Evolutionary conservation across 2,329 filamentous ascomycete species (phyloP).

Genomic region (Aspergillus piperis): DNA sequence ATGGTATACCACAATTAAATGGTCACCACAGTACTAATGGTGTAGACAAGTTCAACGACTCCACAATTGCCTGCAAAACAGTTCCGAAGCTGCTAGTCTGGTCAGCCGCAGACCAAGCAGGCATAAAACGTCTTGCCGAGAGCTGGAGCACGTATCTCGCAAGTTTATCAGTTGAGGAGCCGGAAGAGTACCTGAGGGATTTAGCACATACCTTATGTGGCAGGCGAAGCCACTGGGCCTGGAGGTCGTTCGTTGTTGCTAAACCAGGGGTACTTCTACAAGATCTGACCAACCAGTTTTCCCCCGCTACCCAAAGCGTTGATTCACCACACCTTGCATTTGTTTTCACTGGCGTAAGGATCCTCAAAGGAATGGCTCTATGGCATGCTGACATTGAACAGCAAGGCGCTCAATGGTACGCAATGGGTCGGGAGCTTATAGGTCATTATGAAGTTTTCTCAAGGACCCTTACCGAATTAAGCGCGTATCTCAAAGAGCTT

Average conservation of each 20-base stretch:
- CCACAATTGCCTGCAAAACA: not conserved
- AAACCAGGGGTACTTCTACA: not conserved
- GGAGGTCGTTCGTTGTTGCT: slow-evolving; percentile 1
- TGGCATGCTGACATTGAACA: slow-evolving; percentile 4
- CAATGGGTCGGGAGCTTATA: slow-evolving; percentile 30
- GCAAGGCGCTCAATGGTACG: slow-evolving; percentile 33
- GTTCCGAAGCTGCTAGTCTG: slow-evolving; percentile 8
- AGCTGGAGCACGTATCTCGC: slow-evolving; percentile 2
- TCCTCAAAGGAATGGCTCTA: not conserved
- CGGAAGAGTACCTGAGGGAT: not conserved
- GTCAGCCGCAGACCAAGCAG: slow-evolving; percentile 14
- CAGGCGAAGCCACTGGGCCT: not conserved
- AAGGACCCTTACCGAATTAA: slow-evolving; percentile 8
- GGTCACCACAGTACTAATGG: not conserved
- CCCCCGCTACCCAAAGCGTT: not conserved
- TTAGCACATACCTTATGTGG: slow-evolving; percentile 8
- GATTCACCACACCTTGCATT: not conserved
- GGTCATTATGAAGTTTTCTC: slow-evolving; percentile 18
- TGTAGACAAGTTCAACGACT: too few relatives aligned
- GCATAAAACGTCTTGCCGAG: slow-evolving; percentile 8
- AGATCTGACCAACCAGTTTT: not conserved
- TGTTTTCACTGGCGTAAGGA: slow-evolving; percentile 1
- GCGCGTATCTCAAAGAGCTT: slow-evolving; percentile 14
- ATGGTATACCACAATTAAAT: not conserved
- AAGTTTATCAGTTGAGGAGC: too few relatives aligned